These are phyloP conservation scores for Erysimum cheiri DNA, from an alignment of 441 rosid genomes.

Conservation along the genomic window DNA sequence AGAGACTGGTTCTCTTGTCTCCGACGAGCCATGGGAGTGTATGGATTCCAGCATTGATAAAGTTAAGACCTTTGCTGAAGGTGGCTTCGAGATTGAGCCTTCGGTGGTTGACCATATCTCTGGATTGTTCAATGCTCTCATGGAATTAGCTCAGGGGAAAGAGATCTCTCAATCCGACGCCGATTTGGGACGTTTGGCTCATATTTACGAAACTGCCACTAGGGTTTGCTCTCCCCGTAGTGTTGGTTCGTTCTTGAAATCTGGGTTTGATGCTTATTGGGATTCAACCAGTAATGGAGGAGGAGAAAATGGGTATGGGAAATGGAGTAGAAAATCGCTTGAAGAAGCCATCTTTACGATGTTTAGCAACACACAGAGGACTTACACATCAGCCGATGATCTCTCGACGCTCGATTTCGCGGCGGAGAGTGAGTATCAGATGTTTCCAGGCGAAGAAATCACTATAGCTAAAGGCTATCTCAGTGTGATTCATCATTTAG, in stretches of 20 bases:
- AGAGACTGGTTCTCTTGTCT: slow-evolving; percentile 62
- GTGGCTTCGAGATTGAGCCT: slow-evolving; percentile 65
- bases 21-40: slow-evolving; percentile 94
- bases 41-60: slow-evolving; percentile 77
- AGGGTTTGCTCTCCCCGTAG: slow-evolving; percentile 51
- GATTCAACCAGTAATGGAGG: slow-evolving; percentile 46
- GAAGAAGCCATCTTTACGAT: slow-evolving; percentile 81
- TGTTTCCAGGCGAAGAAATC: slow-evolving; percentile 97
- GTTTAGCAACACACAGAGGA: slow-evolving; percentile 83
- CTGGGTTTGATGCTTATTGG: slow-evolving; percentile 71
- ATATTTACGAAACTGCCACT: slow-evolving; percentile 53
- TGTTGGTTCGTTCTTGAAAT: slow-evolving; percentile 71
- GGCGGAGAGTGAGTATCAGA: slow-evolving; percentile 88
- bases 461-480: slow-evolving; percentile 94
- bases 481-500: slow-evolving; percentile 70
- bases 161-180: slow-evolving; percentile 33
- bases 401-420: slow-evolving; percentile 69
- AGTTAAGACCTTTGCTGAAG: slow-evolving; percentile 69
- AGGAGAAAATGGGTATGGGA: slow-evolving; percentile 47
- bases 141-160: slow-evolving; percentile 84
- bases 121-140: slow-evolving; percentile 68
- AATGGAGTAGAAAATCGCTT: slow-evolving; percentile 59
- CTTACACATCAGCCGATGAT: slow-evolving; percentile 89
- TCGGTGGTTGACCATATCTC: slow-evolving; percentile 60
- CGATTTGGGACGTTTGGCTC: slow-evolving; percentile 33